Evolutionary conservation across 2,329 filamentous ascomycete species (phyloP).

Genomic region (Lomentospora prolificans): DNA sequence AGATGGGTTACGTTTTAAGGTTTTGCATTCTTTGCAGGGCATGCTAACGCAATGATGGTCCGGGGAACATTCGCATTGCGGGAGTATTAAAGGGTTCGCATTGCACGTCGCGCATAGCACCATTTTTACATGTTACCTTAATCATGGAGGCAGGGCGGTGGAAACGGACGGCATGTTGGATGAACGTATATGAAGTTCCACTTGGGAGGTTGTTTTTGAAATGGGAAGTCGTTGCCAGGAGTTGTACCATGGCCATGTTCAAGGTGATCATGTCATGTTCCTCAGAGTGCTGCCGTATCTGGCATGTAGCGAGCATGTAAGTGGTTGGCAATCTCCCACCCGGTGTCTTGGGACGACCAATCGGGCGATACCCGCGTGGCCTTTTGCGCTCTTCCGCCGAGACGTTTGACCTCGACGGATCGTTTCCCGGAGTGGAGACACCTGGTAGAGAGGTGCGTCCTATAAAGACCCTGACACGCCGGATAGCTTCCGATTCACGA

Average conservation of each 20-base stretch:
- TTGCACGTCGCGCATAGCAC: background rate
- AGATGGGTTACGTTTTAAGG: no score
- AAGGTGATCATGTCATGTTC: no score
- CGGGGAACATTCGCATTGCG: conserved; percentile 1
- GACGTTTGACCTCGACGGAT: no score
- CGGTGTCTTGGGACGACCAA: background rate
- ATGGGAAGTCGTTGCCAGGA: background rate
- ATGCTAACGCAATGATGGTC: background rate
- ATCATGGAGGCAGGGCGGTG: background rate
- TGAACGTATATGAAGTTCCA: background rate
- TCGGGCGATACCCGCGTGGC: background rate
- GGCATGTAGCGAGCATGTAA: no score
- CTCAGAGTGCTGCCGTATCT: no score
- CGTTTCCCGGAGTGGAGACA: no score
- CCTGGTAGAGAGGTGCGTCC: no score
- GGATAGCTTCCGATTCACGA: no score
- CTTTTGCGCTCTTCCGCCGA: background rate
- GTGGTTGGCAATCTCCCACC: no score
- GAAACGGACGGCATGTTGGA: background rate
- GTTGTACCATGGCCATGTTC: background rate
- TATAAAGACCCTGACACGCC: no score
- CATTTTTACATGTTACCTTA: background rate
- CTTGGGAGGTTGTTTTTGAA: background rate
- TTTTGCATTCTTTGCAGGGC: background rate
- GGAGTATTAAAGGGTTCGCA: background rate